A percentile compares a stretch with the other conserved stretches of the same genome.
phyloP scores from a whole-genome alignment of 345 rosid genomes.

The Hevea brasiliensis region DNA sequence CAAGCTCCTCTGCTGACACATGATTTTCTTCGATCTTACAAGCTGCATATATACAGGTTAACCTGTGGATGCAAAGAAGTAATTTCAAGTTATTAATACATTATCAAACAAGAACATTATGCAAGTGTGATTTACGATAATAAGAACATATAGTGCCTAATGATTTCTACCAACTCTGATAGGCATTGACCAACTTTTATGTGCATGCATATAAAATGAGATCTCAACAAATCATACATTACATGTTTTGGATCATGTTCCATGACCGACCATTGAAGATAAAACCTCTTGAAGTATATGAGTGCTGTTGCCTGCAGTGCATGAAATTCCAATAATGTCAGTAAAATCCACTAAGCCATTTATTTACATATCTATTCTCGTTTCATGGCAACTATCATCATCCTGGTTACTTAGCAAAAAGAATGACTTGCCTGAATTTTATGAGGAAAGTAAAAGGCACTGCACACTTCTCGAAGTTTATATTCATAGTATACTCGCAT shows the following conservation, averaged over 20 bases:
- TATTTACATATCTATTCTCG: background rate
- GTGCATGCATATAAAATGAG: conserved; percentile 1
- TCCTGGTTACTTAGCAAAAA: background rate
- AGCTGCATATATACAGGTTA: conserved; percentile 91
- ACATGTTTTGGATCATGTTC: conserved; percentile 93
- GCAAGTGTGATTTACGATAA: background rate
- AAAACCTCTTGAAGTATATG: conserved; percentile 90
- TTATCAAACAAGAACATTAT: background rate
- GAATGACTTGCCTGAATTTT: conserved; percentile 75
- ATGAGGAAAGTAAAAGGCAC: conserved; percentile 92
- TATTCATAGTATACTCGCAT: conserved; percentile 88
- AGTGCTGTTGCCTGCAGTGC: conserved; percentile 88
- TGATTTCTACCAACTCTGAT: background rate
- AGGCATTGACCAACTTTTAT: conserved; percentile 5
- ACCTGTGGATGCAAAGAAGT: conserved; percentile 50
- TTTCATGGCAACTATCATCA: background rate
- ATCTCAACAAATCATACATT: conserved; percentile 55
- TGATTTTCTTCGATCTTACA: conserved; percentile 99
- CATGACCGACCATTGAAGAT: conserved; percentile 99
- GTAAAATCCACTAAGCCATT: conserved; percentile 4
- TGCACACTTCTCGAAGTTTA: conserved; percentile 94
- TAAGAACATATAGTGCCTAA: background rate
- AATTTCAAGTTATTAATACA: conserved; percentile 10
- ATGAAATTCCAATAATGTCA: conserved; percentile 17
- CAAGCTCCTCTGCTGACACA: conserved; percentile 99